phyloP scores from a whole-genome alignment of 768 basidiomycete genomes.

The Pulveroboletus frians region DNA sequence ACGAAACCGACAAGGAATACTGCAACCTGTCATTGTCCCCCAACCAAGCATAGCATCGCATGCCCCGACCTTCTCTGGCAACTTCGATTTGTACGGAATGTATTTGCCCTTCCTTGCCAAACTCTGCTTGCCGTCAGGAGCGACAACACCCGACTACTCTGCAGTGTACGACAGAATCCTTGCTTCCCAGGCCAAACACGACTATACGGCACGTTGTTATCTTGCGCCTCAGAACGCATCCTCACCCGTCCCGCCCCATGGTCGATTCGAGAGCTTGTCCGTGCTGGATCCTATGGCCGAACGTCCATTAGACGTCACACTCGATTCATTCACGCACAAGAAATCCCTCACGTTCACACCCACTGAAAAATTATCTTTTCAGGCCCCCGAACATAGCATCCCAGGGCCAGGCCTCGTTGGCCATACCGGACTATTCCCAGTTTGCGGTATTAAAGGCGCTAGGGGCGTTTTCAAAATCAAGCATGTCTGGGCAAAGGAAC shows the following conservation, averaged over 20 bases:
- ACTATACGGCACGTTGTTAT: conserved; percentile 32
- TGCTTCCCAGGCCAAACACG: conserved; percentile 35
- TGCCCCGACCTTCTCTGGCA: conserved; percentile 27
- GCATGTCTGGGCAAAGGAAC: conserved; percentile 30
- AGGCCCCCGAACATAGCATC: conserved; percentile 17
- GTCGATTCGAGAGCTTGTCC: conserved; percentile 22
- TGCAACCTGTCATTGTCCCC: conserved; percentile 5
- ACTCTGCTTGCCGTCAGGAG: conserved; percentile 28
- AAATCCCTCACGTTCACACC: conserved; percentile 26
- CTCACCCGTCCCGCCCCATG: conserved; percentile 13
- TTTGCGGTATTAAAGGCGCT: conserved; percentile 33
- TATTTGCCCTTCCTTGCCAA: conserved; percentile 33
- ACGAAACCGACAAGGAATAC: not conserved
- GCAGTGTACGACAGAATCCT: conserved; percentile 34
- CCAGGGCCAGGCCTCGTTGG: conserved; percentile 28
- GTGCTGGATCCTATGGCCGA: conserved; percentile 34
- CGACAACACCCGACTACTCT: conserved; percentile 24
- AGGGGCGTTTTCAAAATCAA: conserved; percentile 34
- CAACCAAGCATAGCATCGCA: conserved; percentile 6
- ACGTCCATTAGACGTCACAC: conserved; percentile 31
- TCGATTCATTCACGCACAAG: conserved; percentile 23
- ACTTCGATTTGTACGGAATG: conserved; percentile 39
- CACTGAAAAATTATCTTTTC: conserved; percentile 25
- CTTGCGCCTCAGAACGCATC: conserved; percentile 13
- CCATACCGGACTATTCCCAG: conserved; percentile 17